Evolutionary conservation across 1,284 basidiomycete genomes (phyloP), one percentile per base, ranked within the genome.

Genomic region (Clitocybe nebularis): DNA sequence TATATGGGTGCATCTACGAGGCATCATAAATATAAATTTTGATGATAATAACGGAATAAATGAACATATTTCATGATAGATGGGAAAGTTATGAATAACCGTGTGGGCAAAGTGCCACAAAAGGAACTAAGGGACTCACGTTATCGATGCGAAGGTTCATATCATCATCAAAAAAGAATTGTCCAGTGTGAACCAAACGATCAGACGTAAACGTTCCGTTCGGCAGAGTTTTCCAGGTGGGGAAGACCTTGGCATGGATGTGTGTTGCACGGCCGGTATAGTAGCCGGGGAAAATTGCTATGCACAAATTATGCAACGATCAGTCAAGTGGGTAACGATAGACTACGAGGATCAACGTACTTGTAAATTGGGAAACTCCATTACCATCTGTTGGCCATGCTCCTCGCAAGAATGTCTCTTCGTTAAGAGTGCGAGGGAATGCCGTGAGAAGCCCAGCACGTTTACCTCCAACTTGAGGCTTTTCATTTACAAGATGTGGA

Each of bases 211-310:
- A 70, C 40, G 71, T 62, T 49, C 72, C 61, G 56, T 77, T 70
- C 36, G 63, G 53, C 39, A 70, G 52, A 3, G 57, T 48, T 3
- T 56, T 55, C 71, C 71, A 73, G 45, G 60, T 62, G 0, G 69
- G 68, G 57, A 71, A 74, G 5, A 77, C 72, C 50, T 76, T 77
- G 32, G 73, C 59, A 52, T 77, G 75, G 45, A 79, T 57, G 52
- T 77, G 76, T 0, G 71, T 71, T 11, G 75, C 72, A 17, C 75
- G 71, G 9, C 75, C 74, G 3, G 69, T 71, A 51, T 75, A 77
- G 51, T 75, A 84, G 0, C 82, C 84, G 5, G 84, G 84, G 66
- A 81, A 85, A 52, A 86, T 79, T 14, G 76, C 75, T 67, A 20
- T n/a, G n/a, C n/a, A n/a, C n/a, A n/a, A 4, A 32, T 5, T 23